These are phyloP conservation scores for Peronospora tabacina DNA, from an alignment of 352 stramenopile genomes.

Conservation along the genomic window DNA sequence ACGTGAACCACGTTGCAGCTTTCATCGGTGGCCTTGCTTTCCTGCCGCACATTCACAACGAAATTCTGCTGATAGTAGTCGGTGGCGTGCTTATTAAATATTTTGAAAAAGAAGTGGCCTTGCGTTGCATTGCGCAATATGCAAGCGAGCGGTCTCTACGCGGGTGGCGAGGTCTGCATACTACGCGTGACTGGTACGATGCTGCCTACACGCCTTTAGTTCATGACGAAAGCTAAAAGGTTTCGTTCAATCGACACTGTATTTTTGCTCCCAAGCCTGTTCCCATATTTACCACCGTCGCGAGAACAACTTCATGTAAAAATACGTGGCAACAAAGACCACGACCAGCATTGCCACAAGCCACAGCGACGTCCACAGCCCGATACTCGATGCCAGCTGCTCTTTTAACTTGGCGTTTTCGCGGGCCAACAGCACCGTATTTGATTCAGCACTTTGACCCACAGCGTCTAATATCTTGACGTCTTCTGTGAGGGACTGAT, in stretches of 20 bases:
- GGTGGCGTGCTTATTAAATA: constrained; percentile 58
- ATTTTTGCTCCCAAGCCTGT: constrained; percentile 3
- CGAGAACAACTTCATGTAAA: constrained; percentile 78
- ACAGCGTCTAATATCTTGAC: constrained; percentile 72
- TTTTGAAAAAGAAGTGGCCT: constrained; percentile 52
- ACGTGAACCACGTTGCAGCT: constrained; percentile 62
- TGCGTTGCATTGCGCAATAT: constrained; percentile 75
- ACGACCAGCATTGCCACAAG: constrained; percentile 52
- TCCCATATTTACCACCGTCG: constrained; percentile 32
- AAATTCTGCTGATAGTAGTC: constrained; percentile 49
- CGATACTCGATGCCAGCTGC: constrained; percentile 64
- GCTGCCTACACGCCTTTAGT: constrained; percentile 73
- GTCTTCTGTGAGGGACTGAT: constrained; percentile 58
- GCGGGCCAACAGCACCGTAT: constrained; percentile 48
- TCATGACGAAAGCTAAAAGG: constrained; percentile 49
- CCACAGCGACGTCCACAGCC: constrained; percentile 65
- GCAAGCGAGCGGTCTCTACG: constrained; percentile 51
- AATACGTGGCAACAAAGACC: constrained; percentile 62
- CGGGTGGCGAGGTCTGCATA: constrained; percentile 74
- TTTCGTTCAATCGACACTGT: neutral
- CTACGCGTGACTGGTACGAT: constrained; percentile 84
- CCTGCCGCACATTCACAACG: constrained; percentile 61
- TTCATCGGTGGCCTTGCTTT: constrained; percentile 52
- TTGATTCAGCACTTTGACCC: constrained; percentile 59
- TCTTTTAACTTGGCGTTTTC: constrained; percentile 55